Evolutionary conservation across 2,329 filamentous ascomycete species (phyloP), one percentile per base, ranked within the genome.

Genomic region (Trichoderma cornu-damae): DNA sequence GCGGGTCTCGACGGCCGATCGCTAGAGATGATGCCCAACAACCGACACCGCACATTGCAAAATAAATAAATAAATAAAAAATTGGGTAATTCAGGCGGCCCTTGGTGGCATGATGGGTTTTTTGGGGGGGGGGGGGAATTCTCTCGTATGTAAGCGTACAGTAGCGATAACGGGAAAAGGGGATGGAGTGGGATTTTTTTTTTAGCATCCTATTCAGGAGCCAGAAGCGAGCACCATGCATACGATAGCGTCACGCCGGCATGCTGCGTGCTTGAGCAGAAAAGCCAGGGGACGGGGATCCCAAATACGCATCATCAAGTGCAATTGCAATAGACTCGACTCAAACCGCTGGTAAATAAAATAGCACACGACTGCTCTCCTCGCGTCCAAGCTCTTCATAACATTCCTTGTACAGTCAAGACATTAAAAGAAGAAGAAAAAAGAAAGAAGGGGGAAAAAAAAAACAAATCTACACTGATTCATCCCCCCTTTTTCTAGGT

Each of bases 1-100:
- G 51, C 51, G 51, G 51, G 51, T 54, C 50, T 44, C 20, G 42
- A 46, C 51, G 42, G 51, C 51, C 40, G 51, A 54, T 46, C 40
- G 51, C 51, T 38, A n/a, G 51, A 54, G 51, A 37, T 35, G n/a
- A n/a, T n/a, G n/a, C n/a, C n/a, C n/a, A 35, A 37, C 40, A 37
- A 22, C 51, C 51, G 51, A 54, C 38, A 54, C 42, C 51, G 51
- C 42, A 46, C 26, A 14, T 38, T 46, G 6, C 30, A 16, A 54
- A 44, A 32, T n/a, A n/a, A n/a, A n/a, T n/a, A n/a, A n/a, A n/a
- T n/a, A n/a, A n/a, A n/a, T n/a, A 30, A 16, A 26, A 20, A 16
- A 38, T 51, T 16, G 48, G 48, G 6, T 16, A 42, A 37, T 26
- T 52, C 24, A 42, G 9, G 35, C 9, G 51, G 40, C 16, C 12